Evolutionary conservation across 352 stramenopile genomes (phyloP).

Genomic region (Globisporangium camurandrum): DNA sequence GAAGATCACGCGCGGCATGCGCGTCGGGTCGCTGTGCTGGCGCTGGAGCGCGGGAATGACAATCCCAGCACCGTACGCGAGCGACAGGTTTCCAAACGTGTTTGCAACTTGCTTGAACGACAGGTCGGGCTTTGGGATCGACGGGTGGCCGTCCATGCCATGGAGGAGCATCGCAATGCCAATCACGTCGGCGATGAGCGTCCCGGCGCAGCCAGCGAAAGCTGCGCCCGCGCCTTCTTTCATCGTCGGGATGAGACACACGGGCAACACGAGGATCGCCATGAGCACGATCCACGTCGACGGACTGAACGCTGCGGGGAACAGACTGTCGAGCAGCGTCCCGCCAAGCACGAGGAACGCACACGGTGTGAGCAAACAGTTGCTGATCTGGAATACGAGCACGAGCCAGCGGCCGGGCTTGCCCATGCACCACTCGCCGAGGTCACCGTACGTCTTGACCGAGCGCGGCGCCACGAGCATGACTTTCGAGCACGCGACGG

Average conservation of each 20-base stretch:
- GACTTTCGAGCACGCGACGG: conserved; percentile 35
- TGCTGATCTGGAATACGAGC: conserved; percentile 31
- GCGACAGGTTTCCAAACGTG: conserved; percentile 21
- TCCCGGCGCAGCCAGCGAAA: conserved; percentile 36
- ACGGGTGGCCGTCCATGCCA: conserved; percentile 6
- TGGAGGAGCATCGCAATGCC: conserved; percentile 13
- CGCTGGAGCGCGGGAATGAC: conserved; percentile 20
- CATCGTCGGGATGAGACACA: conserved; percentile 36
- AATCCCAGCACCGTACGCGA: conserved; percentile 21
- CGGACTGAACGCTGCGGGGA: conserved; percentile 31
- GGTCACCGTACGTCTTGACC: conserved; percentile 10
- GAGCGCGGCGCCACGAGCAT: conserved; percentile 34
- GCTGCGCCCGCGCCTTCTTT: conserved; percentile 33
- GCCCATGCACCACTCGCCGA: not conserved
- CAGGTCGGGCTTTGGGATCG: conserved; percentile 11
- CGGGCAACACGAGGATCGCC: conserved; percentile 24
- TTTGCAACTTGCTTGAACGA: conserved; percentile 18
- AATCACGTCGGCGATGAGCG: conserved; percentile 38
- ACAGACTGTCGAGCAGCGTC: conserved; percentile 32
- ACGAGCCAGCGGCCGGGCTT: conserved; percentile 17
- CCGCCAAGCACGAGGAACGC: conserved; percentile 43
- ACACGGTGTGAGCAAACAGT: conserved; percentile 30
- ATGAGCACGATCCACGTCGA: conserved; percentile 48
- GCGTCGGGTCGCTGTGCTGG: conserved; percentile 18
- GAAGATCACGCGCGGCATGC: conserved; percentile 22